phyloP scores from a whole-genome alignment of 371 early-diverging fungal genomes.

The Mucor sp. region DNA sequence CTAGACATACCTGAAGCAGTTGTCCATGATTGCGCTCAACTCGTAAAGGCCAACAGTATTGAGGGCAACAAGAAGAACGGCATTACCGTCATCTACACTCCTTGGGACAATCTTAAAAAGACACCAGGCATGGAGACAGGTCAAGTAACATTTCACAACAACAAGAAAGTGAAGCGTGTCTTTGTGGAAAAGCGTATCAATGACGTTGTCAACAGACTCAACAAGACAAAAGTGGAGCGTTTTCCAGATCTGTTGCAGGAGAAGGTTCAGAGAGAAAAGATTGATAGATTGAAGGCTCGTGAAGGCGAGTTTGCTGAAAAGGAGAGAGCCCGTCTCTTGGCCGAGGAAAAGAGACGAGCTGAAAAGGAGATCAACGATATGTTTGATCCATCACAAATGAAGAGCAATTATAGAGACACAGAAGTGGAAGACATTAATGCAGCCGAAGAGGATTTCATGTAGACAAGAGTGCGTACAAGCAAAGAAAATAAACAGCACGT shows the following conservation, averaged over 20 bases:
- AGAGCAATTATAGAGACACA: slow-evolving; percentile 58
- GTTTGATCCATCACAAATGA: slow-evolving; percentile 62
- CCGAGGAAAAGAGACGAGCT: slow-evolving; percentile 43
- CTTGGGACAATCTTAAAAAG: slow-evolving; percentile 93
- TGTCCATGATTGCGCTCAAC: slow-evolving; percentile 87
- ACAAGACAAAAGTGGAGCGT: slow-evolving; percentile 86
- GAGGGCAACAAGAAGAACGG: slow-evolving; percentile 74
- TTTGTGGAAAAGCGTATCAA: slow-evolving; percentile 79
- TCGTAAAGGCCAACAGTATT: slow-evolving; percentile 91
- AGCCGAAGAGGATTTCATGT: slow-evolving; percentile 80
- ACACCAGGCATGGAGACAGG: slow-evolving; percentile 93
- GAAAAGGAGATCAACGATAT: slow-evolving; percentile 58
- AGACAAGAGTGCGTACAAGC: slow-evolving; percentile 1
- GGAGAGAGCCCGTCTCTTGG: slow-evolving; percentile 33
- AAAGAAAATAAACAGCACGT: not conserved
- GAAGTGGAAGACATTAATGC: slow-evolving; percentile 61
- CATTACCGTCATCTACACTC: slow-evolving; percentile 92
- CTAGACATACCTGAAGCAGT: slow-evolving; percentile 75
- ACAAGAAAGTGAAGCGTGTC: slow-evolving; percentile 76
- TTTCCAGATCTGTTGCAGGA: slow-evolving; percentile 78
- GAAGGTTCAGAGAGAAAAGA: slow-evolving; percentile 67
- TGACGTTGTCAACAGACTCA: slow-evolving; percentile 88
- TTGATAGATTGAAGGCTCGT: slow-evolving; percentile 50
- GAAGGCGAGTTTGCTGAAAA: slow-evolving; percentile 56
- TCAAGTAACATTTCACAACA: slow-evolving; percentile 90